Conservation (phyloP, 495 filamentous ascomycete genomes). For the Tetracladium setigerum region DNA sequence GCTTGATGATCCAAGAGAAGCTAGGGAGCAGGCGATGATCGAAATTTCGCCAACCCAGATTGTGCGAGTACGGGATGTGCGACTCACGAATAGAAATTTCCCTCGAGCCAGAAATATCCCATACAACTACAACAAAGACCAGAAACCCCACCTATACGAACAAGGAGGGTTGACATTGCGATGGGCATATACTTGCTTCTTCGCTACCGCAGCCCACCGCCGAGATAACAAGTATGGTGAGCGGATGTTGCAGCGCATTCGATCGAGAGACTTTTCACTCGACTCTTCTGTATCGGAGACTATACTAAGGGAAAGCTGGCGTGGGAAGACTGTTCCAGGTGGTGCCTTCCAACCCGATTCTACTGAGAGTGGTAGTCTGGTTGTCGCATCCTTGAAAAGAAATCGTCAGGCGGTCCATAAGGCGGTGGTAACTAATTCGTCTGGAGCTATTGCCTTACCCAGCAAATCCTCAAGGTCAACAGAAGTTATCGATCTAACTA, state of each 20-base stretch:
- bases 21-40: slow-evolving; percentile 35
- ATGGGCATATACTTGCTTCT: slow-evolving; percentile 26
- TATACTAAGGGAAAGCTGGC: slow-evolving; percentile 20
- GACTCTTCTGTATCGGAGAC: slow-evolving; percentile 11
- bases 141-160: slow-evolving; percentile 14
- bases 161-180: slow-evolving; percentile 22
- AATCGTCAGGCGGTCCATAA: background rate
- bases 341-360: slow-evolving; percentile 16
- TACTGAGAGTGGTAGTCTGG: too few relatives aligned
- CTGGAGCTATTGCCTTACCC: too few relatives aligned
- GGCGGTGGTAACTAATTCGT: too few relatives aligned
- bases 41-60: slow-evolving; percentile 31
- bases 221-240: slow-evolving; percentile 19
- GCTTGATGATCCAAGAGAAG: slow-evolving; percentile 29
- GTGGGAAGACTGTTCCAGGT: slow-evolving; percentile 25
- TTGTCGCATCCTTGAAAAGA: background rate
- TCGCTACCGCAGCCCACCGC: slow-evolving; percentile 18
- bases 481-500: too few relatives aligned
- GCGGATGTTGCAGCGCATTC: slow-evolving; percentile 16
- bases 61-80: slow-evolving; percentile 30
- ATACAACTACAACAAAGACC: slow-evolving; percentile 12
- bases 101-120: slow-evolving; percentile 8
- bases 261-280: slow-evolving; percentile 15
- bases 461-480: too few relatives aligned
- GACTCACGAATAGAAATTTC: slow-evolving; percentile 46